These are phyloP conservation scores for Reutealis trisperma DNA, from an alignment of 345 rosid genomes.

Conservation along the genomic window DNA sequence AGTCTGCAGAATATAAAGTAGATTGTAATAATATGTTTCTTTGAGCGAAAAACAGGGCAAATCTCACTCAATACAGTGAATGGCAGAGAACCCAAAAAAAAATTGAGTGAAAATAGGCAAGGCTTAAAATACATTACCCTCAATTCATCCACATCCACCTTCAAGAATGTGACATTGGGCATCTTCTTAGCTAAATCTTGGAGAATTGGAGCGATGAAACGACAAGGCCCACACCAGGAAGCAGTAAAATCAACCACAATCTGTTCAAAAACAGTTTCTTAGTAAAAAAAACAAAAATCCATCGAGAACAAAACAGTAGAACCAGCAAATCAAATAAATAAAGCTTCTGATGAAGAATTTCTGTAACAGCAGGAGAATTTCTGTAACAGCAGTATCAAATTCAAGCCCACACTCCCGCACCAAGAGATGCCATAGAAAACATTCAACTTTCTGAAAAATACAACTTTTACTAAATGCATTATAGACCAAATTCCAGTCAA, in stretches of 20 bases:
- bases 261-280: constrained; percentile 10
- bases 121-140: constrained; percentile 11
- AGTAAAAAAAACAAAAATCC: not conserved
- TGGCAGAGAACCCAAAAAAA: not conserved
- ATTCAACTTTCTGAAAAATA: not conserved
- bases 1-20: not conserved
- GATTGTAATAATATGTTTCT: not conserved
- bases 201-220: constrained; percentile 25
- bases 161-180: constrained; percentile 29
- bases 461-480: not conserved
- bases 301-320: not conserved
- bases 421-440: not conserved
- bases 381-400: not conserved
- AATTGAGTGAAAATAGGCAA: not conserved
- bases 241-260: constrained; percentile 40
- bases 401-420: not conserved
- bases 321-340: not conserved
- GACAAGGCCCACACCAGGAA: constrained; percentile 39
- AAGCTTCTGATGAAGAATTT: not conserved
- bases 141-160: constrained; percentile 38
- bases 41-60: not conserved
- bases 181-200: constrained; percentile 35
- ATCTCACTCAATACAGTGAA: not conserved
- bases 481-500: not conserved
- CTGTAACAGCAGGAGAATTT: too few relatives aligned